A percentile compares a stretch with the other conserved stretches of the same genome.
These are phyloP conservation scores for Musa beccarii DNA, from an alignment of 176 grass and related monocot genomes.

Conservation along the genomic window DNA sequence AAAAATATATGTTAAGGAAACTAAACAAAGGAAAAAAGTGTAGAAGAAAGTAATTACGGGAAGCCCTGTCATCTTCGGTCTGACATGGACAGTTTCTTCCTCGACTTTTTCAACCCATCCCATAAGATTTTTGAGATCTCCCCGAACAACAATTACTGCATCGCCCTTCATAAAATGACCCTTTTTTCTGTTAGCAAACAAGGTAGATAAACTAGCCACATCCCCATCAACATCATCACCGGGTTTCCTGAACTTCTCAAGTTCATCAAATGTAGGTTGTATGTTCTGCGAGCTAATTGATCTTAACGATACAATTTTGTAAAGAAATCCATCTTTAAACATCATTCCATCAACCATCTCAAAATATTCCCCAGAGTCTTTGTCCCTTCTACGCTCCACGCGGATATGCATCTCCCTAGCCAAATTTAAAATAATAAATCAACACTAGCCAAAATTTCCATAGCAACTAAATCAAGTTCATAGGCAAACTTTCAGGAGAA, in stretches of 20 bases:
- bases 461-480: neutral
- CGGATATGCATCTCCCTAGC: constrained; percentile 80
- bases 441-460: neutral
- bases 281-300: constrained; percentile 69
- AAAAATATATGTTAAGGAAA: neutral
- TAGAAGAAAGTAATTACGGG: constrained; percentile 41
- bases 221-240: constrained; percentile 82
- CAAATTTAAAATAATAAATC: constrained; percentile 12
- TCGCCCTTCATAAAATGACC: constrained; percentile 98
- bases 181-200: constrained; percentile 98
- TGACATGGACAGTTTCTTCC: constrained; percentile 84
- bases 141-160: constrained; percentile 77
- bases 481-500: neutral
- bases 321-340: constrained; percentile 96
- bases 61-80: constrained; percentile 63
- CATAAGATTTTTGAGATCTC: constrained; percentile 81
- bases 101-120: constrained; percentile 99
- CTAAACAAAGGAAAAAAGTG: constrained; percentile 15
- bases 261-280: constrained; percentile 75
- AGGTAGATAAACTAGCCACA: constrained; percentile 65
- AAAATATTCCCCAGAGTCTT: constrained; percentile 71
- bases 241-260: constrained; percentile 96
- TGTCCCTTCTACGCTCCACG: constrained; percentile 62
- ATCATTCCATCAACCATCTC: constrained; percentile 77
- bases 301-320: constrained; percentile 83